Conservation (phyloP, 768 basidiomycete genomes). For the Mycena belliarum region DNA sequence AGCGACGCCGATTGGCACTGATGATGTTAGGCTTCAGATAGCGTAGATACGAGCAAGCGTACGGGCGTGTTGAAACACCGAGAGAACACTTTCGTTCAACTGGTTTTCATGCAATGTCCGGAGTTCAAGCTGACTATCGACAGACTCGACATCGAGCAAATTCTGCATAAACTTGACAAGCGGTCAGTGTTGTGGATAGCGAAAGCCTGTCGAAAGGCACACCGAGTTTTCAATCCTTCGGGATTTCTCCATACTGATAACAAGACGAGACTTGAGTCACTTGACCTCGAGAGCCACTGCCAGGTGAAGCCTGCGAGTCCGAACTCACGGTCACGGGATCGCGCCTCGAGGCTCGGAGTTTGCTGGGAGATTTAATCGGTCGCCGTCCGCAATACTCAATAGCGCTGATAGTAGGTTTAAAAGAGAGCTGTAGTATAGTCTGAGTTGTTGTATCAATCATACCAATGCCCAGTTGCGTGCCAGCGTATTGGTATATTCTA, state of each 20-base stretch:
- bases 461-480: too few species aligned
- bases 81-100: conserved; percentile 26
- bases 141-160: conserved; percentile 35
- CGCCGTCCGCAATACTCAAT: too few species aligned
- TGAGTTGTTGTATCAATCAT: not conserved
- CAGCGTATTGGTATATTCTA: conserved; percentile 5
- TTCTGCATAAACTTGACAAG: conserved; percentile 25
- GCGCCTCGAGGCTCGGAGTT: not conserved
- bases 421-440: too few species aligned
- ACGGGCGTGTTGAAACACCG: conserved; percentile 34
- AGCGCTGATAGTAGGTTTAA: not conserved
- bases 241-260: conserved; percentile 4
- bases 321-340: conserved; percentile 8
- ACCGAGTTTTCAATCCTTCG: conserved; percentile 10
- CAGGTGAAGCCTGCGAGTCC: not conserved
- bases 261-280: too few species aligned
- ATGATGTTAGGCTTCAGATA: not conserved
- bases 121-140: conserved; percentile 27
- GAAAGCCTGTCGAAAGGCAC: not conserved
- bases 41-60: not conserved
- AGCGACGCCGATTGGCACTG: conserved; percentile 48
- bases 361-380: too few species aligned
- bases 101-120: conserved; percentile 29
- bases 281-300: too few species aligned
- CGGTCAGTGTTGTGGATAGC: not conserved